Conservation (phyloP, 2,329 filamentous ascomycete species). For the Microcyclospora tardicrescens region DNA sequence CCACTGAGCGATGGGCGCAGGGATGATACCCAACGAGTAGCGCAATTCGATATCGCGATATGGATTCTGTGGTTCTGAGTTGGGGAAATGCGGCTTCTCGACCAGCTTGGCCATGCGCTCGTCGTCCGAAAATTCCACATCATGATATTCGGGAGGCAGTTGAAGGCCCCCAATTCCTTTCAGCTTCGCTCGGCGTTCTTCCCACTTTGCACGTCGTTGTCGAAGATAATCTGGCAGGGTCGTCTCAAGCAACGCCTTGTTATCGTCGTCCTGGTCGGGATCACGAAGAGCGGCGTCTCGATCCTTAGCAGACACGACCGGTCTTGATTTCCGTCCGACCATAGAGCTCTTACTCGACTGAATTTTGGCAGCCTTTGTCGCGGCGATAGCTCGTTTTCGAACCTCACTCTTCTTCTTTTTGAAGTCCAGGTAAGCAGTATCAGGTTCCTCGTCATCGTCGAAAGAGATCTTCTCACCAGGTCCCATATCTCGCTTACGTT, state of each 20-base stretch:
- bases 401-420: conserved; percentile 44
- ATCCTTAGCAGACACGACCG: conserved; percentile 9
- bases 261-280: conserved; percentile 29
- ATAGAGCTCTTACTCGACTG: conserved; percentile 27
- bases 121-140: conserved; percentile 63
- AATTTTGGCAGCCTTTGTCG: conserved; percentile 37
- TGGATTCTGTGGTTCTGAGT: conserved; percentile 46
- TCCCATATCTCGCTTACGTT: conserved; percentile 4
- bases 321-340: conserved; percentile 20
- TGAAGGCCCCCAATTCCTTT: conserved; percentile 53
- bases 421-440: conserved; percentile 49
- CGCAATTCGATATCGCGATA: conserved; percentile 66
- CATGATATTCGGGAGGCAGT: conserved; percentile 64
- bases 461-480: conserved; percentile 10
- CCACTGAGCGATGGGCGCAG: conserved; percentile 81
- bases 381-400: conserved; percentile 33
- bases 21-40: conserved; percentile 68
- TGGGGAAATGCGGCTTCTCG: conserved; percentile 58
- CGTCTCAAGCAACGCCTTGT: conserved; percentile 43
- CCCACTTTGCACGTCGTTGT: conserved; percentile 55
- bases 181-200: conserved; percentile 45
- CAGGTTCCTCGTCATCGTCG: conserved; percentile 41
- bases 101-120: conserved; percentile 47
- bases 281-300: conserved; percentile 14
- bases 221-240: conserved; percentile 61